Evolutionary conservation across 768 basidiomycete genomes (phyloP).

Genomic region (Tremella mesenterica): DNA sequence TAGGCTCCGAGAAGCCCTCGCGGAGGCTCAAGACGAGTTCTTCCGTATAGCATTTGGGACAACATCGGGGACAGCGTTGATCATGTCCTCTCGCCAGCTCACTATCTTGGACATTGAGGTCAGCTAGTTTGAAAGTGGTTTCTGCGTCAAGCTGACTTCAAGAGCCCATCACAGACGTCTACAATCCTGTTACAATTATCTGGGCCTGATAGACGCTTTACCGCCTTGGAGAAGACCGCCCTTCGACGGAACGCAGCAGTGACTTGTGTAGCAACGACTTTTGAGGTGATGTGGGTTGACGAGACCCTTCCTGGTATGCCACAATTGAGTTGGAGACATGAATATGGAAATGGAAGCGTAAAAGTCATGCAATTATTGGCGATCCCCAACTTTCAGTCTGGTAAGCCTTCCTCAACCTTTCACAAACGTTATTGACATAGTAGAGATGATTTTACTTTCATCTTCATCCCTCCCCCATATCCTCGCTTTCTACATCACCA

Average conservation of each 20-base stretch:
- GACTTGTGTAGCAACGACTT: conserved; percentile 15
- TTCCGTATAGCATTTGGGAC: conserved; percentile 25
- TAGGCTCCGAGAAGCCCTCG: conserved; percentile 7
- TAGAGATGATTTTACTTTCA: conserved; percentile 16
- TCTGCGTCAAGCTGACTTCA: neutral
- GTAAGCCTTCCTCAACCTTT: neutral
- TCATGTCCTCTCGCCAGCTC: conserved; percentile 13
- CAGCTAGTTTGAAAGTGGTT: neutral
- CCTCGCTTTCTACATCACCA: conserved; percentile 12
- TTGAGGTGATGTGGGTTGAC: conserved; percentile 30
- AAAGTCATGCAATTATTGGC: conserved; percentile 18
- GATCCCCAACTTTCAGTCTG: conserved; percentile 12
- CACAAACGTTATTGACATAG: neutral
- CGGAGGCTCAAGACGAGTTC: conserved; percentile 13
- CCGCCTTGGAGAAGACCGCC: conserved; percentile 21
- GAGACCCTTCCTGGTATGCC: conserved; percentile 8
- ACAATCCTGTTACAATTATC: conserved; percentile 2
- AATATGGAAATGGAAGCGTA: conserved; percentile 11
- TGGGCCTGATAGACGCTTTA: conserved; percentile 12
- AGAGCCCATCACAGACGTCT: neutral
- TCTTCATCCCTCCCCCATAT: conserved; percentile 12
- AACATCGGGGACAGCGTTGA: conserved; percentile 16
- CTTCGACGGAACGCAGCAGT: conserved; percentile 3
- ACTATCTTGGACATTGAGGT: conserved; percentile 21
- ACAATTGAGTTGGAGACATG: conserved; percentile 25